Evolutionary conservation across 495 filamentous ascomycete species (phyloP), one percentile per base, ranked within the genome.

Genomic region (Neurospora pannonica): DNA sequence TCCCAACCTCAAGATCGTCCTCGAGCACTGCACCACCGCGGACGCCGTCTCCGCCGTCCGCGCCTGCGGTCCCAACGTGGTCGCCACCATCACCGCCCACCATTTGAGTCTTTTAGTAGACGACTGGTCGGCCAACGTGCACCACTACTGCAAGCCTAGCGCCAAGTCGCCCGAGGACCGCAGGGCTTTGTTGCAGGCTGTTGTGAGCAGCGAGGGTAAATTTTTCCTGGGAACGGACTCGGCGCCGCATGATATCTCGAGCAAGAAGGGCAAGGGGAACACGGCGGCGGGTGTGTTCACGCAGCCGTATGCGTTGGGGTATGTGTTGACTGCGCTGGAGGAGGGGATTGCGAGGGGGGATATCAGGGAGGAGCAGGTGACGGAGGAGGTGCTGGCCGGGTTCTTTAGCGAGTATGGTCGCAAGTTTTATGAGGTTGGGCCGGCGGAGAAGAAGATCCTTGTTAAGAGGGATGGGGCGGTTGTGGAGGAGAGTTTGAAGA

Each of bases 231-330:
- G 77, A 36, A 80, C 78, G 13, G 77, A 78, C 69, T 77, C 72
- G 77, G 74, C 75, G 70, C 75, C 95, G 31, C 95, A 98, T 83
- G 90, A 91, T 10, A 87, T 91, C 17, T 80, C 82, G 17, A 89
- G 91, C 70, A 97, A 97, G 85, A 87, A 89, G 73, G 89, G 87
- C 38, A 83, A 81, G n/a, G 89, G 87, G 43, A 73, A 92, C 88
- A 83, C 84, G n/a, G 92, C 94, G 6, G 94, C 93, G 5, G 94
- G 95, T 34, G 91, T 95, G 8, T 97, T 97, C 84, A 97, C 94
- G 9, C 94, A 97, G 81, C 92, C 93, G n/a, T 93, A 90, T 78
- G 90, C 89, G n/a, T 90, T 93, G 17, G 89, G 91, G 72, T 85
- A 92, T 37, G 92, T 79, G 39, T 77, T 97, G 37, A 87, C 88